These are phyloP conservation scores for Fragaria ananassa DNA, from an alignment of 306 rosid species.

Conservation along the genomic window DNA sequence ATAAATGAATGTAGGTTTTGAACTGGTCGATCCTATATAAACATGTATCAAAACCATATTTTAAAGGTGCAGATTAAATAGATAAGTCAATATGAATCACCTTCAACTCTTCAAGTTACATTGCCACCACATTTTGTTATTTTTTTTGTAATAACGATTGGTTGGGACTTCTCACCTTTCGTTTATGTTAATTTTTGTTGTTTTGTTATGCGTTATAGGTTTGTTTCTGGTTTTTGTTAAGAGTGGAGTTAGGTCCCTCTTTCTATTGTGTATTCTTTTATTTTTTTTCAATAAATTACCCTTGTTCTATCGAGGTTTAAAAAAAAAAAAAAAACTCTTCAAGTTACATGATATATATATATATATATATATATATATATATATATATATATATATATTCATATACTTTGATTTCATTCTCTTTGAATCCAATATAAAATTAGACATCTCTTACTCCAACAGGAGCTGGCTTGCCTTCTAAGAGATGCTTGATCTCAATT, in stretches of 20 bases:
- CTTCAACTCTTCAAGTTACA: background rate
- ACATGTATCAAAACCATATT: background rate
- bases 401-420: background rate
- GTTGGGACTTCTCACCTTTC: no score
- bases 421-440: slow-evolving; percentile 13
- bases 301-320: no score
- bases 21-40: background rate
- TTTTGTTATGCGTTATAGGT: no score
- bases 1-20: slow-evolving; percentile 1
- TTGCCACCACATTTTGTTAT: no score
- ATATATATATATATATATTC: background rate
- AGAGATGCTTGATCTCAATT: slow-evolving; percentile 1
- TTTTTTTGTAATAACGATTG: no score
- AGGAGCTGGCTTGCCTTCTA: background rate
- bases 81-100: background rate
- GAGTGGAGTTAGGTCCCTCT: no score
- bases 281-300: no score
- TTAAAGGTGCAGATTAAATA: background rate
- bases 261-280: no score
- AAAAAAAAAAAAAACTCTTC: no score
- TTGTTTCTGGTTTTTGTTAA: no score
- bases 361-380: no score
- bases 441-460: slow-evolving; percentile 10
- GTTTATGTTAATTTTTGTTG: no score
- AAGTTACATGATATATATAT: background rate